Conservation (phyloP, 2,329 filamentous ascomycete species). For the Penicillium vulpinum region DNA sequence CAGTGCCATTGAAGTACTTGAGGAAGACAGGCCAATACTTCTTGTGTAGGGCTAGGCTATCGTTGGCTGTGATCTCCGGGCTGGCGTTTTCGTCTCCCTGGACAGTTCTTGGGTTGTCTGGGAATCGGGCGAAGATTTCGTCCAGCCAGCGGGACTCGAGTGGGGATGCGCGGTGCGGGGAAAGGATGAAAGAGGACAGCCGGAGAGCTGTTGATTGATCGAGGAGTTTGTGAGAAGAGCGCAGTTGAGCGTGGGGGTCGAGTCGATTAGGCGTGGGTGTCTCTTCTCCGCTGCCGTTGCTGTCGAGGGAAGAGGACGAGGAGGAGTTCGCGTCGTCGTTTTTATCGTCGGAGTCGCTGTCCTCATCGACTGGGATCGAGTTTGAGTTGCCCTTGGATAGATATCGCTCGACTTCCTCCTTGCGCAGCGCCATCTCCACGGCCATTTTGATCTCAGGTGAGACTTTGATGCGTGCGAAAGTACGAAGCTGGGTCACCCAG, state of each 20-base stretch:
- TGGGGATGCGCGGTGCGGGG: constrained; percentile 75
- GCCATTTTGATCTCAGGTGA: constrained; percentile 79
- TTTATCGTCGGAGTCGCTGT: constrained; percentile 16
- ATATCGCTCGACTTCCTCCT: constrained; percentile 57
- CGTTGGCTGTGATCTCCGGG: constrained; percentile 22
- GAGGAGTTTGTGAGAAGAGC: constrained; percentile 36
- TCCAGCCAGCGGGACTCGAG: constrained; percentile 71
- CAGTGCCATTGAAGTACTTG: constrained; percentile 84
- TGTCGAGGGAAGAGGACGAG: constrained; percentile 41
- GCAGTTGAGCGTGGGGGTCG: constrained; percentile 28
- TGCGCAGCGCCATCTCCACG: constrained; percentile 70
- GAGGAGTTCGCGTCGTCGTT: constrained; percentile 36
- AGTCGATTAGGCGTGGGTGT: constrained; percentile 37
- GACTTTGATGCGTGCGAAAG: constrained; percentile 85
- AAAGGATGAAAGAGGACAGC: constrained; percentile 68
- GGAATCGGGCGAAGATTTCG: constrained; percentile 45
- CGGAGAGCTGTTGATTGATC: constrained; percentile 35
- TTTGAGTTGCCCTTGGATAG: constrained; percentile 32
- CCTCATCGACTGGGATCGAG: constrained; percentile 24
- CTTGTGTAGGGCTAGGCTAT: constrained; percentile 45
- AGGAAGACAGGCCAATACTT: constrained; percentile 71
- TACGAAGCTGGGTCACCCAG: constrained; percentile 91
- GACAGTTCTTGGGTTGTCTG: constrained; percentile 22
- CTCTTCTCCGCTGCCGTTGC: constrained; percentile 40
- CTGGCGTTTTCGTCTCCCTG: constrained; percentile 11